Evolutionary conservation across 106 monocot genomes (phyloP).

Genomic region (Cymbidium sinense): DNA sequence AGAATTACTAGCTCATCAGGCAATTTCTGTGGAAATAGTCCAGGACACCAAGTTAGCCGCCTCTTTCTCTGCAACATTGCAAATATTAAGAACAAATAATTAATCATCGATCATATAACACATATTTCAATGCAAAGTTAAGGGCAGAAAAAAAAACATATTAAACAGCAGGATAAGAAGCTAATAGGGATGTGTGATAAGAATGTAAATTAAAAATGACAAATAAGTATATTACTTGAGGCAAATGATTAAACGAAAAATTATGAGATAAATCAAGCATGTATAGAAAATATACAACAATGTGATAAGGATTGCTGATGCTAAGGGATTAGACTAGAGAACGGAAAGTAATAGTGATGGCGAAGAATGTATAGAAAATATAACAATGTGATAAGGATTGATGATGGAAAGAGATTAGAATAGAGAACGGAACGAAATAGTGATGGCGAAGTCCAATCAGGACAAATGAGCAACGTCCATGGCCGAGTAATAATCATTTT

Average conservation of each 20-base stretch:
- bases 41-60: constrained; percentile 89
- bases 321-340: background rate
- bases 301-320: background rate
- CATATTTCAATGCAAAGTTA: background rate
- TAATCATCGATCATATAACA: background rate
- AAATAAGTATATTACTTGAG: background rate
- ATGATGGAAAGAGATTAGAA: no score
- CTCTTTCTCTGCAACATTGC: constrained; percentile 51
- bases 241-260: background rate
- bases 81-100: background rate
- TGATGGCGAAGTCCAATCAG: no score
- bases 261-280: background rate
- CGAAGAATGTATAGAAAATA: background rate
- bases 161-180: background rate
- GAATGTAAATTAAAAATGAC: background rate
- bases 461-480: no score
- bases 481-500: no score
- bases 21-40: constrained; percentile 17
- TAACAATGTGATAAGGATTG: no score
- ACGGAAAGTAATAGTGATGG: no score
- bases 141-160: background rate
- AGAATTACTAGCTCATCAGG: constrained; percentile 30
- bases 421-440: background rate
- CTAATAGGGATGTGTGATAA: background rate
- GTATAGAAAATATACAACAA: background rate